Evolutionary conservation across 148 eudicot genomes (phyloP).

Genomic region (Camellia sinensis): DNA sequence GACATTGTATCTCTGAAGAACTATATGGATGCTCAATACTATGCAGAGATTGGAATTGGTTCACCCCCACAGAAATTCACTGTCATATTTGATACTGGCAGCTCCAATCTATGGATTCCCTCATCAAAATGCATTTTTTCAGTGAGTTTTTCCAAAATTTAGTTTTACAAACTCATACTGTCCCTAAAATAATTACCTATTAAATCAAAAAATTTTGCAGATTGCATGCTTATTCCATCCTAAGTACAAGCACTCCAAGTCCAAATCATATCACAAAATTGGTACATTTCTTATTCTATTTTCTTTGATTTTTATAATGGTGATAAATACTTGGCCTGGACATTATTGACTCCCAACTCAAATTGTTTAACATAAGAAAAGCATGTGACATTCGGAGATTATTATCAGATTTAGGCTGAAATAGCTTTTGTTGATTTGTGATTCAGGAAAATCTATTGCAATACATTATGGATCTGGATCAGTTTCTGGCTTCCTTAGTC

Average conservation of each 20-base stretch:
- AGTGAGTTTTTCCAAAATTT: conserved; percentile 42
- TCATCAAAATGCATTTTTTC: conserved; percentile 85
- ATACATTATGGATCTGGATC: conserved; percentile 70
- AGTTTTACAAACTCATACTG: neutral
- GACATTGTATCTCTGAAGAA: conserved; percentile 66
- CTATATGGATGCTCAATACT: conserved; percentile 88
- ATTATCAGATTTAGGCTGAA: neutral
- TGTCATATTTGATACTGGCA: conserved; percentile 88
- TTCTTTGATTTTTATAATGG: neutral
- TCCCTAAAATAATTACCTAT: conserved; percentile 3
- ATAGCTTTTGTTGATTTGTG: conserved; percentile 8
- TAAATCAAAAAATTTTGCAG: conserved; percentile 37
- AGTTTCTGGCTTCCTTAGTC: conserved; percentile 72
- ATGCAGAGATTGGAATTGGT: conserved; percentile 79
- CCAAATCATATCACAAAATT: conserved; percentile 53
- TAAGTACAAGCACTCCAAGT: conserved; percentile 62
- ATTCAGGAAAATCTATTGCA: conserved; percentile 50
- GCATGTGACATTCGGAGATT: neutral
- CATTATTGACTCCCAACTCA: neutral
- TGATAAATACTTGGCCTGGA: neutral
- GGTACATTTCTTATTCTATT: conserved; percentile 38
- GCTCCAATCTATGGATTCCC: conserved; percentile 94
- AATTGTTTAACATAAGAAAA: conserved; percentile 2
- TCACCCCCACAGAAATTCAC: conserved; percentile 80
- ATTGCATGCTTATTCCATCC: conserved; percentile 78